Conservation (phyloP, 1,139 yeast species). For the Kodamaea sp. region DNA sequence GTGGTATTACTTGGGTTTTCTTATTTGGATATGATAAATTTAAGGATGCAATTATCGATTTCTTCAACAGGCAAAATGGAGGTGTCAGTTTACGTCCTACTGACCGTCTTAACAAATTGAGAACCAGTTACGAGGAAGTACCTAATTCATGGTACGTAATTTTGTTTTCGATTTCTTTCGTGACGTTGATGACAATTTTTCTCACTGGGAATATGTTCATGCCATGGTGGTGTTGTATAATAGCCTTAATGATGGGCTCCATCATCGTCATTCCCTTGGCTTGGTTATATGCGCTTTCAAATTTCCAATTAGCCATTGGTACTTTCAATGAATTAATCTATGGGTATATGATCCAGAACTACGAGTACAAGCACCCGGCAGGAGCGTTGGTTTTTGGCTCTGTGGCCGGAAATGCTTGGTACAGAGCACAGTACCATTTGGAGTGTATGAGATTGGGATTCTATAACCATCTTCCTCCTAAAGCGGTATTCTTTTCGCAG, state of each 20-base stretch:
- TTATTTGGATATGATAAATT: slow-evolving; percentile 38
- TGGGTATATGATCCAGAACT: slow-evolving; percentile 44
- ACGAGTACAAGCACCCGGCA: slow-evolving; percentile 39
- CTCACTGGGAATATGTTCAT: slow-evolving; percentile 42
- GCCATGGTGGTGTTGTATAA: slow-evolving; percentile 51
- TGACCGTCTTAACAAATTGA: slow-evolving; percentile 44
- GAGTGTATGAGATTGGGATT: slow-evolving; percentile 52
- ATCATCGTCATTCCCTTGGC: slow-evolving; percentile 50
- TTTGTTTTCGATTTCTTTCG: slow-evolving; percentile 37
- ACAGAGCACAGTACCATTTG: slow-evolving; percentile 50
- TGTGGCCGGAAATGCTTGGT: slow-evolving; percentile 56
- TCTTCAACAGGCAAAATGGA: slow-evolving; percentile 10
- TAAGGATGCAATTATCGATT: slow-evolving; percentile 11
- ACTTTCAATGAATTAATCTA: slow-evolving; percentile 51
- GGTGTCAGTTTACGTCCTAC: slow-evolving; percentile 16
- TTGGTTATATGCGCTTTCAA: slow-evolving; percentile 52
- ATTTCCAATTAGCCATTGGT: slow-evolving; percentile 53
- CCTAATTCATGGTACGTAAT: slow-evolving; percentile 44
- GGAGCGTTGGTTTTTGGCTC: slow-evolving; percentile 53
- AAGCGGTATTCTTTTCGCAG: slow-evolving; percentile 48
- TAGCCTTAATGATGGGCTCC: slow-evolving; percentile 45
- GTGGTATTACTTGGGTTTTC: slow-evolving; percentile 49
- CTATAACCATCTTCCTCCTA: slow-evolving; percentile 51
- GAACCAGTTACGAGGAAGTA: slow-evolving; percentile 38
- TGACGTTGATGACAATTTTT: slow-evolving; percentile 34